phyloP scores from a whole-genome alignment of 2,329 filamentous ascomycete genomes.

The Fusarium neocosmosporiellum region DNA sequence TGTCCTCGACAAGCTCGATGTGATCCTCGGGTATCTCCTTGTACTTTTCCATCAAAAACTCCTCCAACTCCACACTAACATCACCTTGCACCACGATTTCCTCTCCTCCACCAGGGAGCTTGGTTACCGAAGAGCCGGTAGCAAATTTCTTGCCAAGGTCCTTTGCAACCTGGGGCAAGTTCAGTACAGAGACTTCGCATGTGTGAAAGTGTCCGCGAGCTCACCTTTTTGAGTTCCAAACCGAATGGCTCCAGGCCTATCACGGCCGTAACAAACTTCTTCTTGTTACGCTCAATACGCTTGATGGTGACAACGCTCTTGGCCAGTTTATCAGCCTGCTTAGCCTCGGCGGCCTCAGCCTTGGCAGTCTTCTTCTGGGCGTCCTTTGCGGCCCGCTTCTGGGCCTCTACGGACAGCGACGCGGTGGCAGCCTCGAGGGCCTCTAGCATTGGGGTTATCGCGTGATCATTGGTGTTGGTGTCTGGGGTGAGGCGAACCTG shows the following conservation, averaged over 20 bases:
- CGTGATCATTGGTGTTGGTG: slow-evolving; percentile 6
- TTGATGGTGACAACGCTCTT: slow-evolving; percentile 90
- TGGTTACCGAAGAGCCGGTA: slow-evolving; percentile 92
- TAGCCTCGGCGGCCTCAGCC: slow-evolving; percentile 86
- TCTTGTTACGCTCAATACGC: slow-evolving; percentile 97
- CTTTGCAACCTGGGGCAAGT: slow-evolving; percentile 73
- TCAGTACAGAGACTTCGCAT: slow-evolving; percentile 21
- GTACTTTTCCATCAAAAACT: slow-evolving; percentile 91
- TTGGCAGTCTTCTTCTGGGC: slow-evolving; percentile 97
- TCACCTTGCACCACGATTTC: slow-evolving; percentile 99
- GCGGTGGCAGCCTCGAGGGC: slow-evolving; percentile 86
- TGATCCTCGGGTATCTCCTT: slow-evolving; percentile 94
- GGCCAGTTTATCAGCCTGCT: slow-evolving; percentile 84
- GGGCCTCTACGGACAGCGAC: slow-evolving; percentile 87
- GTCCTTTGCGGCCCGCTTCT: slow-evolving; percentile 95
- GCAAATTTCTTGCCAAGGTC: slow-evolving; percentile 99
- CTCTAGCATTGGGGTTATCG: slow-evolving; percentile 60
- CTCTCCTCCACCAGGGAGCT: slow-evolving; percentile 85
- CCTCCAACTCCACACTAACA: slow-evolving; percentile 92
- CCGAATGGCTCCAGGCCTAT: slow-evolving; percentile 90
- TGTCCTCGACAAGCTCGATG: slow-evolving; percentile 93
- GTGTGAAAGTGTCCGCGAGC: background rate
- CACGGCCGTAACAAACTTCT: slow-evolving; percentile 96
- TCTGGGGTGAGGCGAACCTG: slow-evolving; percentile 65
- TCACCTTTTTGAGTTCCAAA: slow-evolving; percentile 88